Conservation (phyloP, 163 green algal genomes). For the Picocystis sp. region DNA sequence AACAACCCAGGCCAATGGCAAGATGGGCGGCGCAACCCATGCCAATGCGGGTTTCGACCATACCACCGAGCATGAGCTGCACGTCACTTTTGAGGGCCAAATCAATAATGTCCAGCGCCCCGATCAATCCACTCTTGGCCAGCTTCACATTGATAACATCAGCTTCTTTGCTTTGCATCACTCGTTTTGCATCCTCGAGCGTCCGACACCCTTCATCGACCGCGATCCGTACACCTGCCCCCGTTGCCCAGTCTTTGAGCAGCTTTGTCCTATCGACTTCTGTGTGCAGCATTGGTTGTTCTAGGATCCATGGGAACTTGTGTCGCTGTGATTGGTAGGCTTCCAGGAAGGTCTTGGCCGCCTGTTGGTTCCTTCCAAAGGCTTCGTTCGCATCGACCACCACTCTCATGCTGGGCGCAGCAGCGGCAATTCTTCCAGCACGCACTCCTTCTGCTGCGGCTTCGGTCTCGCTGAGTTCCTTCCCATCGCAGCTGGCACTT, state of each 20-base stretch:
- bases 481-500: no score
- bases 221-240: not conserved
- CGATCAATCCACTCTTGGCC: constrained; percentile 12
- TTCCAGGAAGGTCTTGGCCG: constrained; percentile 16
- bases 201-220: constrained; percentile 11
- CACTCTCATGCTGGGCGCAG: constrained; percentile 7
- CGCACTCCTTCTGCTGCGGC: no score
- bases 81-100: not conserved
- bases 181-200: constrained; percentile 1
- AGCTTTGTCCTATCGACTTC: no score
- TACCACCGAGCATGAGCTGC: constrained; percentile 16
- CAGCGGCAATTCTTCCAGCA: not conserved
- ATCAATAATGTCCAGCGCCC: constrained; percentile 11
- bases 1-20: constrained; percentile 10
- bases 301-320: constrained; percentile 1
- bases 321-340: not conserved
- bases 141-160: constrained; percentile 14
- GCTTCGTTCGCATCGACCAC: constrained; percentile 8
- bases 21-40: constrained; percentile 18
- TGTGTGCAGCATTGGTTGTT: no score
- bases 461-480: no score
- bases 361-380: constrained; percentile 5
- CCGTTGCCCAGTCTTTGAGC: no score
- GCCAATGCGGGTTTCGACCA: constrained; percentile 14
- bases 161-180: constrained; percentile 4